Percentiles rank a stretch among this genome's conserved stretches.
Conservation (phyloP, 345 rosid genomes). For the Hevea brasiliensis region DNA sequence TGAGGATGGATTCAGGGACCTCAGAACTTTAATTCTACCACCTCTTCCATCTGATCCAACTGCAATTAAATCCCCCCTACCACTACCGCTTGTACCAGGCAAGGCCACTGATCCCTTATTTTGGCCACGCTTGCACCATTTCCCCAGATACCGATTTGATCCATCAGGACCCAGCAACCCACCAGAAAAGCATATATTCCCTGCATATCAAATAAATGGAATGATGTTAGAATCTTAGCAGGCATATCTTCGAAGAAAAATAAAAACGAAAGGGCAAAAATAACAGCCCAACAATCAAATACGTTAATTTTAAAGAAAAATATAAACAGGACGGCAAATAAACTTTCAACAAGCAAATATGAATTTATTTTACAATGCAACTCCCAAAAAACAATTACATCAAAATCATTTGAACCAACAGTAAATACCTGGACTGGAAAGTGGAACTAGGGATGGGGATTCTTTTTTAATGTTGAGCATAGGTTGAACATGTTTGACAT, state of each 20-base stretch:
- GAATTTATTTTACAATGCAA: not conserved
- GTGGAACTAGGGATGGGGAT: constrained; percentile 25
- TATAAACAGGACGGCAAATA: not conserved
- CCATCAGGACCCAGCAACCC: constrained; percentile 82
- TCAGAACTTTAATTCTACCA: constrained; percentile 74
- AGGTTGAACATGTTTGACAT: constrained; percentile 25
- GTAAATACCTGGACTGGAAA: constrained; percentile 52
- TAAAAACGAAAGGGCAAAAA: not conserved
- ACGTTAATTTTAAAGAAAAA: not conserved
- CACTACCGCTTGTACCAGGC: constrained; percentile 30
- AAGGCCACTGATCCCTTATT: constrained; percentile 27
- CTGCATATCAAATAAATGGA: constrained; percentile 28
- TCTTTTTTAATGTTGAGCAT: constrained; percentile 58
- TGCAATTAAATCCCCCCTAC: constrained; percentile 59
- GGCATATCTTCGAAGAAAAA: not conserved
- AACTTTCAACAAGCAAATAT: not conserved
- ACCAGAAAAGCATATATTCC: constrained; percentile 59
- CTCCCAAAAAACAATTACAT: not conserved
- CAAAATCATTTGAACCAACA: constrained; percentile 13
- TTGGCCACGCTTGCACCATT: constrained; percentile 84
- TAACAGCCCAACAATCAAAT: not conserved
- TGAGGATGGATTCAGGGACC: constrained; percentile 52
- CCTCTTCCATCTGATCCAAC: constrained; percentile 93
- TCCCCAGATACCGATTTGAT: constrained; percentile 60
- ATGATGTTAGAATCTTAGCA: not conserved